Percentiles rank a stretch among this genome's conserved stretches.
phyloP scores from a whole-genome alignment of 2,329 filamentous ascomycete genomes.

The Shiraia sp. region DNA sequence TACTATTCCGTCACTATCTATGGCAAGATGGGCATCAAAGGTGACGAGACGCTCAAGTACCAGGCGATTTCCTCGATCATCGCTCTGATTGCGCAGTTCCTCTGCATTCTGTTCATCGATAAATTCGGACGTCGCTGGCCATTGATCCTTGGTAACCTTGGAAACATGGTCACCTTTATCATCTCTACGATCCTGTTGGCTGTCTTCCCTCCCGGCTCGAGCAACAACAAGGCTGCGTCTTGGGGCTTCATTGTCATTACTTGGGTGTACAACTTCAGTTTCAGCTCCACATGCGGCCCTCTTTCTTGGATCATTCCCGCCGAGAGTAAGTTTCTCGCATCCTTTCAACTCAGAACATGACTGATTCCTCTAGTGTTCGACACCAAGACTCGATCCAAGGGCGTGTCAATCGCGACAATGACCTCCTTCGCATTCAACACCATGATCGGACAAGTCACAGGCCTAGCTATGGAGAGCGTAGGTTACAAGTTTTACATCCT shows the following conservation, averaged over 20 bases:
- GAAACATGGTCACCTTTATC: conserved; percentile 73
- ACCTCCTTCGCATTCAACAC: conserved; percentile 75
- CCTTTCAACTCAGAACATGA: no score
- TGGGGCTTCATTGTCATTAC: conserved; percentile 79
- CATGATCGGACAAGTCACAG: conserved; percentile 72
- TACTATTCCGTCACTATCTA: conserved; percentile 74
- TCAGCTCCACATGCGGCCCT: conserved; percentile 71
- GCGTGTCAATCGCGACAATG: conserved; percentile 76
- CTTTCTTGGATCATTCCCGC: conserved; percentile 67
- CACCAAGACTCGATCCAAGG: conserved; percentile 73
- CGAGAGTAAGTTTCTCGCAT: no score
- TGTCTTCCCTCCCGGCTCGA: conserved; percentile 63
- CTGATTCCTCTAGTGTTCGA: conserved; percentile 60
- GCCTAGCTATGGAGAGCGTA: conserved; percentile 60
- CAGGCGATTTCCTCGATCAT: conserved; percentile 76
- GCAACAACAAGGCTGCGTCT: conserved; percentile 58
- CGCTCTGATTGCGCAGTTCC: conserved; percentile 68
- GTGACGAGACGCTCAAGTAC: conserved; percentile 69
- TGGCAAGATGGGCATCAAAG: conserved; percentile 68
- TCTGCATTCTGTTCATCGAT: conserved; percentile 72
- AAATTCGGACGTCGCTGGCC: conserved; percentile 71
- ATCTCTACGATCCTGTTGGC: conserved; percentile 63
- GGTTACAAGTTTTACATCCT: conserved; percentile 63
- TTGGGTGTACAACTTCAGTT: conserved; percentile 81
- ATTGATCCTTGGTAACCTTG: conserved; percentile 71